A percentile compares a stretch with the other conserved stretches of the same genome.
phyloP scores from a whole-genome alignment of 768 basidiomycete species.

The Rhizopogon sp. region DNA sequence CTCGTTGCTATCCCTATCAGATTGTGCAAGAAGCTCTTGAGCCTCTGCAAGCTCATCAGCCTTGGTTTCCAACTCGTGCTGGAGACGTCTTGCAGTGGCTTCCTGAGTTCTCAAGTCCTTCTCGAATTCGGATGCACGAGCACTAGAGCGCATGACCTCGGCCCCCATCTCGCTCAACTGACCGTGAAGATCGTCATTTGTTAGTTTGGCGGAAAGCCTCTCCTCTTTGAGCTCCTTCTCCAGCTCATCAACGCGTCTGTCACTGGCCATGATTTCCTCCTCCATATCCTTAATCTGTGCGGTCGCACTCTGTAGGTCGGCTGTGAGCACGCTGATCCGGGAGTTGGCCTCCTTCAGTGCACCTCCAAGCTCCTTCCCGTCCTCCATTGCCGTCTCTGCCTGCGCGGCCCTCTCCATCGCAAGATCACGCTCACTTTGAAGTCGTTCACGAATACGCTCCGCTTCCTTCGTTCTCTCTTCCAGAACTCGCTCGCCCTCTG shows the following conservation, averaged over 20 bases:
- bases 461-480: conserved; percentile 38
- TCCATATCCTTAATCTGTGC: conserved; percentile 57
- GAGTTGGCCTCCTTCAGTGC: conserved; percentile 65
- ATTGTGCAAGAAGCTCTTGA: conserved; percentile 18
- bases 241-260: conserved; percentile 47
- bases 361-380: conserved; percentile 62
- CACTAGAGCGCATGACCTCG: conserved; percentile 26
- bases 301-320: conserved; percentile 57
- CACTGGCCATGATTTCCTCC: conserved; percentile 49
- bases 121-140: conserved; percentile 38
- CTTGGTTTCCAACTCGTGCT: conserved; percentile 41
- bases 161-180: conserved; percentile 26
- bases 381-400: conserved; percentile 60
- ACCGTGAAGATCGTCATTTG: conserved; percentile 33
- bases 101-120: conserved; percentile 41
- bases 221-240: conserved; percentile 56
- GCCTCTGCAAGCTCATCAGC: conserved; percentile 18
- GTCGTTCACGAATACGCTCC: conserved; percentile 39
- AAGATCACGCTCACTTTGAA: conserved; percentile 48
- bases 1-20: conserved; percentile 20
- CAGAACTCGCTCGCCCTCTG: conserved; percentile 44
- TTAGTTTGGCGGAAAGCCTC: conserved; percentile 34
- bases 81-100: conserved; percentile 19
- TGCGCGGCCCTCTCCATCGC: conserved; percentile 57
- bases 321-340: conserved; percentile 47